Evolutionary conservation across 2,329 filamentous ascomycete genomes (phyloP).

Genomic region (Thermoascus crustaceus): DNA sequence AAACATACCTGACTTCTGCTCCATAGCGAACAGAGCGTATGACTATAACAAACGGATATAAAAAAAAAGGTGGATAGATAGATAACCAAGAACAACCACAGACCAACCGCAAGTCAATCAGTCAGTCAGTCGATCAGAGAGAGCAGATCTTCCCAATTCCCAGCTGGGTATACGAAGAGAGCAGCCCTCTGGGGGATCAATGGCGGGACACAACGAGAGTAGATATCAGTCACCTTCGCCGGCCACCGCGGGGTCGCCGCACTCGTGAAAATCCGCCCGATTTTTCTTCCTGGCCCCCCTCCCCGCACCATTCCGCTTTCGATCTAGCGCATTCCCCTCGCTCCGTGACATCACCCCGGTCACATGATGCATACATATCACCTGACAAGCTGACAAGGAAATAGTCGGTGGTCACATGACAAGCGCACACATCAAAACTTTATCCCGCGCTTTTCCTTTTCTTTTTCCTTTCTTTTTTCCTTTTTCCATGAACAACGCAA

Average conservation of each 20-base stretch:
- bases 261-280: constrained; percentile 11
- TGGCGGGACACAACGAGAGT: no score
- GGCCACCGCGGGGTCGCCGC: constrained; percentile 21
- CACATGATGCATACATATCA: not conserved
- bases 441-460: constrained; percentile 12
- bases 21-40: constrained; percentile 24
- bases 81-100: no score
- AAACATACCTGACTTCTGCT: constrained; percentile 33
- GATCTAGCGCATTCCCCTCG: not conserved
- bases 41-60: no score
- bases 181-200: no score
- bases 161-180: no score
- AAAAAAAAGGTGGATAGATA: no score
- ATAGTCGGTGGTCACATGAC: constrained; percentile 15
- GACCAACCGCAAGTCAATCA: constrained; percentile 1
- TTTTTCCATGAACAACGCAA: constrained; percentile 50
- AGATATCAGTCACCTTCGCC: no score
- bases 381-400: constrained; percentile 4
- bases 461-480: constrained; percentile 25
- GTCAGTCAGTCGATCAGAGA: not conserved
- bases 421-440: constrained; percentile 13
- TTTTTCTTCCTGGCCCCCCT: constrained; percentile 2
- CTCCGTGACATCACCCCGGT: not conserved
- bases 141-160: no score
- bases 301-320: constrained; percentile 9